Evolutionary conservation across 257 asterid species (phyloP), one percentile per base, ranked within the genome.

Genomic region (Linaria vulgaris): DNA sequence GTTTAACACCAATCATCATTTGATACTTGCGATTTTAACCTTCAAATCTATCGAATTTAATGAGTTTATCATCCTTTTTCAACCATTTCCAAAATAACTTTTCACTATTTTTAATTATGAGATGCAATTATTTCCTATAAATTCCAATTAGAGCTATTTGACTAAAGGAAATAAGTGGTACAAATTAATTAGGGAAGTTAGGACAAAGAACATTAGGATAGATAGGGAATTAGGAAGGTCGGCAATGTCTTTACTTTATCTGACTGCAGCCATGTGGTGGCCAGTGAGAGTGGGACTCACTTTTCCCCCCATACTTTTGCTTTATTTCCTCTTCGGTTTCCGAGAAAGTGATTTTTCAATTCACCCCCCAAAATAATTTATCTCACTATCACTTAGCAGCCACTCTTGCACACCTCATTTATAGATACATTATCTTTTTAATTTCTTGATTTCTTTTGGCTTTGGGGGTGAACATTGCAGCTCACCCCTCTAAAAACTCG

Each of bases 231-330:
- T n/a, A n/a, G 15, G 59, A 59, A 53, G 76, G 78, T 68, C 71
- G 78, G 78, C 76, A 73, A 63, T 3, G 31, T 15, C 63, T 57
- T 76, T 75, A 77, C 87, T 85, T 86, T 81, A 77, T 79, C 85
- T 76, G 87, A 80, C 72, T 67, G 39, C 72, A 77, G 48, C 69
- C 95, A 84, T 82, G 95, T 83, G 91, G 82, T 71, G 87, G 83
- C 68, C 77, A 82, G 80, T 70, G 69, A 17, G 52, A 14, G 80
- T 81, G 73, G 72, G 77, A 24, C 79, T 79, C 58, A 74, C 64
- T 44, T 56, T 70, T 9, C 50, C 70, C 57, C 66, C 47, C 83
- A 83, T 77, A 66, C 64, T 72, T 80, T 74, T 27, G 21, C 74
- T 73, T 74, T 69, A 51, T 13, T 11, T 14, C 7, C 55, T 61